Conservation (phyloP, 139 green algal genomes). For the Tetraselmis striata region DNA sequence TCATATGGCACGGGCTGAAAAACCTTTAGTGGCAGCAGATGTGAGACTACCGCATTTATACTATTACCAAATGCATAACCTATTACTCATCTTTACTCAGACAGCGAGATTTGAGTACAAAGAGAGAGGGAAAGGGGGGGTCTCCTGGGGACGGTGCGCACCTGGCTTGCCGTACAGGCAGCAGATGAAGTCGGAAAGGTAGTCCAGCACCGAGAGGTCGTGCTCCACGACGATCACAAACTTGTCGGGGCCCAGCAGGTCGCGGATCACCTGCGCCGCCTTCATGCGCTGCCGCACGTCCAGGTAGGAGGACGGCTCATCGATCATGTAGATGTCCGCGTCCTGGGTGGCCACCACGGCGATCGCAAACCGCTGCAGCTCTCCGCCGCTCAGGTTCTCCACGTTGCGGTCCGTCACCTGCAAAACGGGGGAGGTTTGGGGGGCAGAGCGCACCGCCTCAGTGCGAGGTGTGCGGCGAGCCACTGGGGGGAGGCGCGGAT, state of each 20-base stretch:
- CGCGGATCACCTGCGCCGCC: constrained; percentile 80
- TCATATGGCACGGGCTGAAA: too few species aligned
- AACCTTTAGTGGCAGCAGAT: too few species aligned
- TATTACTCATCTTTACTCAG: too few species aligned
- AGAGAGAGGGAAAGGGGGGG: too few species aligned
- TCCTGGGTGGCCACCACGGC: constrained; percentile 82
- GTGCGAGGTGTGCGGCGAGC: too few species aligned
- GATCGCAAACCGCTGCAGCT: constrained; percentile 98
- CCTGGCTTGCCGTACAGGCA: constrained; percentile 98
- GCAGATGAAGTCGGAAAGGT: constrained; percentile 99
- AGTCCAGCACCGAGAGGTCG: constrained; percentile 96
- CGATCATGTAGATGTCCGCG: constrained; percentile 98
- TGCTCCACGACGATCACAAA: constrained; percentile 99
- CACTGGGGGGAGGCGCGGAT: too few species aligned
- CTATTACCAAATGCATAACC: too few species aligned
- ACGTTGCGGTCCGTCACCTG: constrained; percentile 92
- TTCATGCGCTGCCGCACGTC: constrained; percentile 96
- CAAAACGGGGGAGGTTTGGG: too few species aligned
- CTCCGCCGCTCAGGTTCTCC: constrained; percentile 88
- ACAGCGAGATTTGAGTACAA: too few species aligned
- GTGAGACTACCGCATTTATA: too few species aligned
- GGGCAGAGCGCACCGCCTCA: too few species aligned
- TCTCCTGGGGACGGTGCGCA: too few species aligned
- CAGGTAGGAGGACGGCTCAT: constrained; percentile 96
- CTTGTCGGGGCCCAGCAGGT: constrained; percentile 64